Conservation (phyloP, 306 rosid genomes). For the Quercus parvula region DNA sequence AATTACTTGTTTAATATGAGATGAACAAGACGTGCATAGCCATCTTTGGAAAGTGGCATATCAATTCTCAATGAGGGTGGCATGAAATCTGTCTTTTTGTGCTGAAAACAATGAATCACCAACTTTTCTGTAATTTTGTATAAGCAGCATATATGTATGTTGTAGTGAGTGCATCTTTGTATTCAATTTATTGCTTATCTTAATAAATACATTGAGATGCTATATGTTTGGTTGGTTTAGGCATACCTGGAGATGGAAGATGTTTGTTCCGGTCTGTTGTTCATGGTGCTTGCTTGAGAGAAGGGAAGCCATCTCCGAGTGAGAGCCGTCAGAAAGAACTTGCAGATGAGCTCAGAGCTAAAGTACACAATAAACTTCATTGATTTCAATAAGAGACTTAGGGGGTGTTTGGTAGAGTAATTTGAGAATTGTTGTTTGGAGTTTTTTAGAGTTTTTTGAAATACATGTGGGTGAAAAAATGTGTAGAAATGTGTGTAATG, state of each 20-base stretch:
- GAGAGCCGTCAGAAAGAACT: conserved; percentile 63
- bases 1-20: neutral
- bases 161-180: neutral
- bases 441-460: no score
- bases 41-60: no score
- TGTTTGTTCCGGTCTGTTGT: conserved; percentile 84
- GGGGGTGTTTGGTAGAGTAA: no score
- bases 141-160: neutral
- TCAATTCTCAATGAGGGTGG: neutral
- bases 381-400: neutral
- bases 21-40: no score
- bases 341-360: conserved; percentile 79
- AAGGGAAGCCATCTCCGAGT: conserved; percentile 60
- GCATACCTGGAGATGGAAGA: conserved; percentile 84
- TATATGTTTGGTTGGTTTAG: conserved; percentile 31
- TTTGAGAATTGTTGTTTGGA: no score
- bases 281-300: conserved; percentile 61
- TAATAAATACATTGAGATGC: neutral
- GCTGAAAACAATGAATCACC: neutral
- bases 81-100: neutral
- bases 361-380: conserved; percentile 30
- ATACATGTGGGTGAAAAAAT: no score
- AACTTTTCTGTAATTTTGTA: neutral
- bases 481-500: no score
- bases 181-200: neutral